Conservation (phyloP, 108 stramenopile genomes). For the Cyclotella sp. region DNA sequence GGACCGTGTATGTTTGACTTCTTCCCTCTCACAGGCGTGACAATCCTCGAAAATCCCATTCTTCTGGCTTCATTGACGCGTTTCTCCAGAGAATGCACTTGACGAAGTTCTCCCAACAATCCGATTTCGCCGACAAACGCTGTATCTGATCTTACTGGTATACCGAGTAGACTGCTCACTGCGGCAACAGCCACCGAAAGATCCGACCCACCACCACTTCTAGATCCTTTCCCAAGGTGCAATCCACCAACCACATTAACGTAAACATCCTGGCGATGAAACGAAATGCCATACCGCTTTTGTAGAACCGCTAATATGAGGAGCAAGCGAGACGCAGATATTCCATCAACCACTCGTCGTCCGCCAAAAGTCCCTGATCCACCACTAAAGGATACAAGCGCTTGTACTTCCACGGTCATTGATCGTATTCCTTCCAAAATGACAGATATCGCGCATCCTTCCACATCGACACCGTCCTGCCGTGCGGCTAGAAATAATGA, state of each 20-base stretch:
- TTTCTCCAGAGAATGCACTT: slow-evolving; percentile 77
- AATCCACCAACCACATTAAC: slow-evolving; percentile 92
- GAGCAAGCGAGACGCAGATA: slow-evolving; percentile 74
- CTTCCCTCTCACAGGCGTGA: slow-evolving; percentile 54
- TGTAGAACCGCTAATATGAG: slow-evolving; percentile 92
- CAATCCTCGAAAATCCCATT: slow-evolving; percentile 84
- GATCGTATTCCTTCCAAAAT: slow-evolving; percentile 90
- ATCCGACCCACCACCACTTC: slow-evolving; percentile 71
- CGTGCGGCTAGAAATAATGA: slow-evolving; percentile 74
- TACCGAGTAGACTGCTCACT: slow-evolving; percentile 77
- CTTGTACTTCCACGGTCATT: slow-evolving; percentile 83
- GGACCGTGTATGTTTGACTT: slow-evolving; percentile 22
- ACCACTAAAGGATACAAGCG: slow-evolving; percentile 54
- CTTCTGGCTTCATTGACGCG: slow-evolving; percentile 78
- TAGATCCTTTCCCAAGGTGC: slow-evolving; percentile 55
- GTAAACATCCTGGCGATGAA: slow-evolving; percentile 80
- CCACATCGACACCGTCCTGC: slow-evolving; percentile 62
- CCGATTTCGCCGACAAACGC: slow-evolving; percentile 96
- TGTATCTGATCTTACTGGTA: slow-evolving; percentile 91
- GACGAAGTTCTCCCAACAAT: slow-evolving; percentile 88
- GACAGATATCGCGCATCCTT: slow-evolving; percentile 90
- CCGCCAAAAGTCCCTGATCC: slow-evolving; percentile 50
- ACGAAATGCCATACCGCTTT: slow-evolving; percentile 84
- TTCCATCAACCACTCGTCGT: slow-evolving; percentile 79
- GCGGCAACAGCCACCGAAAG: slow-evolving; percentile 82